These are phyloP conservation scores for Fusarium proliferatum DNA, from an alignment of 2,329 filamentous ascomycete species.

Conservation along the genomic window DNA sequence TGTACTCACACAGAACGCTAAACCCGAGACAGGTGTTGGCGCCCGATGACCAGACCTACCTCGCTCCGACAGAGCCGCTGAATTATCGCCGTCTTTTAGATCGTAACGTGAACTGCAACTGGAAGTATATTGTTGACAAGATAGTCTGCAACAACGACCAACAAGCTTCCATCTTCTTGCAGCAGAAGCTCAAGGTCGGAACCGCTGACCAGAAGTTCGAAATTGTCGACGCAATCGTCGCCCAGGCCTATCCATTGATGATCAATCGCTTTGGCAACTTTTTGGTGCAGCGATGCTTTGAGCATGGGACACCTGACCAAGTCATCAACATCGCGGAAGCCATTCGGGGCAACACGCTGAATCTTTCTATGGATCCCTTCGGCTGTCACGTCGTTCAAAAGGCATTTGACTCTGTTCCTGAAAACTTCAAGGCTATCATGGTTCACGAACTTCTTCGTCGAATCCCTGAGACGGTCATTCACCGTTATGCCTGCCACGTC, in stretches of 20 bases:
- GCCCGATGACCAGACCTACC: conserved; percentile 77
- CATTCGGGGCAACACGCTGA: conserved; percentile 93
- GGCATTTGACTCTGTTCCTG: conserved; percentile 96
- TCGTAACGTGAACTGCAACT: conserved; percentile 96
- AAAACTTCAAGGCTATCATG: conserved; percentile 98
- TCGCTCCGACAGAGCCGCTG: conserved; percentile 88
- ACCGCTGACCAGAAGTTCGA: conserved; percentile 96
- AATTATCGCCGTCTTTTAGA: conserved; percentile 97
- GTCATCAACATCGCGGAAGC: conserved; percentile 93
- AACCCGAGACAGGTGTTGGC: conserved; percentile 55
- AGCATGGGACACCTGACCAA: conserved; percentile 95
- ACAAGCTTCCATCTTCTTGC: conserved; percentile 97
- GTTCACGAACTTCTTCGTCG: conserved; percentile 95
- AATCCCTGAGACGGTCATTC: conserved; percentile 97
- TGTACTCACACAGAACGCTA: conserved; percentile 14
- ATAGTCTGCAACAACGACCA: conserved; percentile 99
- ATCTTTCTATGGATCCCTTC: conserved; percentile 97
- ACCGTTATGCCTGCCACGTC: conserved; percentile 98
- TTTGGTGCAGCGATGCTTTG: conserved; percentile 97
- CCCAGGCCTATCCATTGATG: conserved; percentile 95
- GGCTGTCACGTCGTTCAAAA: conserved; percentile 99
- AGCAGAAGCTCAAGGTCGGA: conserved; percentile 98
- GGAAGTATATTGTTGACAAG: conserved; percentile 99
- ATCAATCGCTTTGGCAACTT: conserved; percentile 99
- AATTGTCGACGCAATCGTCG: conserved; percentile 95